These are phyloP conservation scores for Lactarius hatsudake DNA, from an alignment of 768 basidiomycete genomes.

Conservation along the genomic window DNA sequence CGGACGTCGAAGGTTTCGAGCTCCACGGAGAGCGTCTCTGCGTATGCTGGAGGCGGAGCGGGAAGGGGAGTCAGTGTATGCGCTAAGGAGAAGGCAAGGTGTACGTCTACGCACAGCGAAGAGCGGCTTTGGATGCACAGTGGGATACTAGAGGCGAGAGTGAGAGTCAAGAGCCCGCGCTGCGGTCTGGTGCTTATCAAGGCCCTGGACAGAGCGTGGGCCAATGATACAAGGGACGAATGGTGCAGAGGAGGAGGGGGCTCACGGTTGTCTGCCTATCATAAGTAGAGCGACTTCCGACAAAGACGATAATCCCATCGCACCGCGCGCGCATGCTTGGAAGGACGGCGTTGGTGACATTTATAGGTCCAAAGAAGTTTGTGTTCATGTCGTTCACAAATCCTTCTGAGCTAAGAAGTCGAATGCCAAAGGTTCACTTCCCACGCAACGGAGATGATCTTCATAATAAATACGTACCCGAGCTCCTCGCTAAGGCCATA, in stretches of 20 bases:
- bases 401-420: conserved; percentile 1
- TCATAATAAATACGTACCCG: conserved; percentile 4
- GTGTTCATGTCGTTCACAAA: conserved; percentile 28
- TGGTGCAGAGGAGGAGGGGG: not conserved
- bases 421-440: not conserved
- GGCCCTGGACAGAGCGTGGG: not conserved
- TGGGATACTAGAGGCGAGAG: conserved; percentile 25
- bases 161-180: too few relatives aligned
- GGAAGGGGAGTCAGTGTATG: not conserved
- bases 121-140: conserved; percentile 31
- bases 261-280: not conserved
- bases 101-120: conserved; percentile 24
- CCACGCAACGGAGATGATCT: not conserved
- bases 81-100: too few relatives aligned
- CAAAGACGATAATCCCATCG: conserved; percentile 38
- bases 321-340: conserved; percentile 40
- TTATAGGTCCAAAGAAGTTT: conserved; percentile 47
- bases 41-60: conserved; percentile 24
- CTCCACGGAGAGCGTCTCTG: conserved; percentile 32
- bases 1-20: conserved; percentile 33
- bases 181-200: not conserved
- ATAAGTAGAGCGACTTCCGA: conserved; percentile 38
- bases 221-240: not conserved
- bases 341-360: conserved; percentile 44
- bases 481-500: conserved; percentile 13